Base-by-base conservation (phyloP, 2,329 filamentous ascomycete genomes). In the Diaporthe capsici region DNA sequence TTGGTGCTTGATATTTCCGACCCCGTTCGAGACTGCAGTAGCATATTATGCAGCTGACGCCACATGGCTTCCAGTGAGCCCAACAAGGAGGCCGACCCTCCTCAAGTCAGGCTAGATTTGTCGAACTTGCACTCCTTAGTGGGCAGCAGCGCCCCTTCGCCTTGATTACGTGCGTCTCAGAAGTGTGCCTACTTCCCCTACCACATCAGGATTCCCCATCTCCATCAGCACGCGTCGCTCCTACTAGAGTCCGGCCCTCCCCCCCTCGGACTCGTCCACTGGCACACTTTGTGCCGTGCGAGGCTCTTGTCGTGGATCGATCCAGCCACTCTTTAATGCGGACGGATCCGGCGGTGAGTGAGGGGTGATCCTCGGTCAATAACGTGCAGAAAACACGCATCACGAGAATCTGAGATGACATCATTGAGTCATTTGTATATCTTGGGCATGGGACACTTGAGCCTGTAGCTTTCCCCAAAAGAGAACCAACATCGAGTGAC, bases 21-120 rank as follows among this genome's bases (percentile, higher is more conserved):
- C 34, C 28, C 13, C n/a, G 57, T 34, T 58, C 47, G 34, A 61
- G 37, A 63, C 57, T 72, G 55, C 57, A 63, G 71, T 61, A 61
- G 71, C 63, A 61, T 72, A 42, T 28, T 31, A 72, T 61, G 71
- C 57, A 42, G 71, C 71, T 72, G 57, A 72, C 71, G 57, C 71
- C 71, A 63, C 71, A 53, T 37, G 28, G 42, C n/a, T n/a, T 25
- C 42, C 42, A 63, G 57, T 8, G 20, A 37, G 39, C 47, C 55
- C 31, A 49, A 51, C 57, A 13, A 34, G 15, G 42, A 63, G 47
- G 71, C 57, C 22, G 58, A 12, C 20, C 28, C 22, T 42, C 20
- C 20, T 49, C 31, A 34, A 28, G n/a, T 20, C 31, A 3, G 42
- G 49, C 34, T 42, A 47, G 28, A 55, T 55, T 17, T 20, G 44